A percentile compares a stretch with the other conserved stretches of the same genome.
Conservation (phyloP, 2,329 filamentous ascomycete genomes). For the Chaetomiaceae sp. region DNA sequence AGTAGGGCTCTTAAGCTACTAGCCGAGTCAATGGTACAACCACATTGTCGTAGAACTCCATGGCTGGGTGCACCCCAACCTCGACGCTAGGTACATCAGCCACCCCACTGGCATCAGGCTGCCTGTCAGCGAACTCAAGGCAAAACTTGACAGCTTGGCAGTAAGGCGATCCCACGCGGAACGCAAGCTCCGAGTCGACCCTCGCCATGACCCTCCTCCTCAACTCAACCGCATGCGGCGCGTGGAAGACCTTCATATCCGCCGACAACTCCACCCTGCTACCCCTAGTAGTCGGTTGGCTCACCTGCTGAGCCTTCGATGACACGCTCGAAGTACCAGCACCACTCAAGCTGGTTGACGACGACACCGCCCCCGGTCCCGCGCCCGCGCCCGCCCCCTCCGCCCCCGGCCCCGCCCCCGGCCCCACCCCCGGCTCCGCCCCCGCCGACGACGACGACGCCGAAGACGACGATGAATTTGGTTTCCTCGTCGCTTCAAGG, state of each 20-base stretch:
- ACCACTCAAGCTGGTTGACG: too few relatives aligned
- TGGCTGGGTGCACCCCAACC: slow-evolving; percentile 8
- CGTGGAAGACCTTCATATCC: slow-evolving; percentile 9
- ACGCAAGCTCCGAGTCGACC: slow-evolving; percentile 8
- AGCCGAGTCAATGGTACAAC: slow-evolving; percentile 8
- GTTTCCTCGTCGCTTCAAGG: background rate
- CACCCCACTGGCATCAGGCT: background rate
- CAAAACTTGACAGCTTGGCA: slow-evolving; percentile 10
- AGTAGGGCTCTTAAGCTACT: too few relatives aligned
- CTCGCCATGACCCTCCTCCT: background rate
- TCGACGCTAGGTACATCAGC: background rate
- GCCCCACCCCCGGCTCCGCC: too few relatives aligned
- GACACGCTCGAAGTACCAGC: too few relatives aligned
- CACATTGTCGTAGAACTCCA: slow-evolving; percentile 15
- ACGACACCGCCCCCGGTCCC: too few relatives aligned
- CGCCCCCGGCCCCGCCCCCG: too few relatives aligned
- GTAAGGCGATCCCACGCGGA: slow-evolving; percentile 5
- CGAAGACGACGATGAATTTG: too few relatives aligned
- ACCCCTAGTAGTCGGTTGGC: background rate
- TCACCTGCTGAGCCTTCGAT: too few relatives aligned
- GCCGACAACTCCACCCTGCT: background rate
- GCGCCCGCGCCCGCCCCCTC: too few relatives aligned
- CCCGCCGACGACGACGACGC: too few relatives aligned
- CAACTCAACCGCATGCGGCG: slow-evolving; percentile 8
- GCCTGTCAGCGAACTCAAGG: slow-evolving; percentile 5